Evolutionary conservation across 2,329 filamentous ascomycete species (phyloP).

Genomic region (Botrytis porri): DNA sequence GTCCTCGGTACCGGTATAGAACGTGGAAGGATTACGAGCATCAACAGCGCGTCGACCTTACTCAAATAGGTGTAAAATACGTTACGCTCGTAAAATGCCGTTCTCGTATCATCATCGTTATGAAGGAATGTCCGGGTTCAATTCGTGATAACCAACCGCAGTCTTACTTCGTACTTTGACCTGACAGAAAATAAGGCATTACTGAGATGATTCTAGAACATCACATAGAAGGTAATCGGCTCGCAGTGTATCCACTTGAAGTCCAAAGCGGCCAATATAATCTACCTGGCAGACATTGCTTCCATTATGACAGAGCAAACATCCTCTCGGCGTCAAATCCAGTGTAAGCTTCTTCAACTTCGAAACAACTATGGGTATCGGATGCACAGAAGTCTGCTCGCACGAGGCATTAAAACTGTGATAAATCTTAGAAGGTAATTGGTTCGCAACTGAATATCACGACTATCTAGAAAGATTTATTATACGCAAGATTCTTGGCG

Average conservation of each 20-base stretch:
- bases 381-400: not conserved
- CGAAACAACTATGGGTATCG: not conserved
- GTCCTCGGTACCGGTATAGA: not conserved
- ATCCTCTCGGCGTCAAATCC: not conserved
- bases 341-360: too few relatives aligned
- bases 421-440: not conserved
- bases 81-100: not conserved
- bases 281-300: not conserved
- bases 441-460: not conserved
- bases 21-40: not conserved
- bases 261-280: not conserved
- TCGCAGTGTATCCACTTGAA: not conserved
- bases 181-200: not conserved
- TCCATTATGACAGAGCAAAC: not conserved
- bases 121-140: too few relatives aligned
- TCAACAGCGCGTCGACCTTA: constrained; percentile 5
- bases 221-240: not conserved
- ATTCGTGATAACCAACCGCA: not conserved
- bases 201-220: not conserved
- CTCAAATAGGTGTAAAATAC: not conserved
- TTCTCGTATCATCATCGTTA: not conserved
- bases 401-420: not conserved
- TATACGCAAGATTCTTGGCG: too few relatives aligned
- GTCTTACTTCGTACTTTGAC: too few relatives aligned
- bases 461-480: too few relatives aligned